These are phyloP conservation scores for Monilinia polystroma DNA, from an alignment of 2,329 filamentous ascomycete genomes.

Conservation along the genomic window DNA sequence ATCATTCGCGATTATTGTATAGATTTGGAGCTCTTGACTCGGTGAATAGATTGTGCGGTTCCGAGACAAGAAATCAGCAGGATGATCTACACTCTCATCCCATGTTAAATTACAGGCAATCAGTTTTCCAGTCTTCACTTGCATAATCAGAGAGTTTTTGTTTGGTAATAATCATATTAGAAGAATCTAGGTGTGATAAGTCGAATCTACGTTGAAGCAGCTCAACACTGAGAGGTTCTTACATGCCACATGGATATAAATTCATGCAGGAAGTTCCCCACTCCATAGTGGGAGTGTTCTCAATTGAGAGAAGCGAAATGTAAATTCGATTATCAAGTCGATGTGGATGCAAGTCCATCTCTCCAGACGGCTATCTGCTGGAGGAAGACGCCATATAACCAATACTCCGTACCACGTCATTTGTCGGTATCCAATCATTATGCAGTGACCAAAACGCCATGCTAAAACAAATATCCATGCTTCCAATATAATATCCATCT, in stretches of 20 bases:
- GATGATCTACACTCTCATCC: slow-evolving; percentile 5
- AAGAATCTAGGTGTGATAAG: slow-evolving; percentile 12
- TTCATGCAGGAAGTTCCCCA: slow-evolving; percentile 10
- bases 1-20: slow-evolving; percentile 1
- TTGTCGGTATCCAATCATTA: slow-evolving; percentile 18
- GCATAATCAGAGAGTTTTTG: too few species aligned
- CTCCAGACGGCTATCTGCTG: slow-evolving; percentile 16
- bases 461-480: slow-evolving; percentile 13
- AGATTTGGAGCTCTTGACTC: slow-evolving; percentile 13
- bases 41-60: slow-evolving; percentile 20
- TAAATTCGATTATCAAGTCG: slow-evolving; percentile 4
- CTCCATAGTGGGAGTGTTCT: slow-evolving; percentile 10
- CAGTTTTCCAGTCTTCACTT: not conserved
- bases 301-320: not conserved
- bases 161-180: not conserved
- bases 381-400: slow-evolving; percentile 14
- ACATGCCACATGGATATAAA: slow-evolving; percentile 7
- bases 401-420: slow-evolving; percentile 19
- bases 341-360: slow-evolving; percentile 6
- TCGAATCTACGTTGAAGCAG: not conserved
- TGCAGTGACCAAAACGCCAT: slow-evolving; percentile 16
- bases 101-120: not conserved
- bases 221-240: slow-evolving; percentile 4
- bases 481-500: slow-evolving; percentile 6
- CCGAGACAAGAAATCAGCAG: slow-evolving; percentile 17